Base-by-base conservation (phyloP, 163 green algal genomes). In the Scenedesmus sp. region DNA sequence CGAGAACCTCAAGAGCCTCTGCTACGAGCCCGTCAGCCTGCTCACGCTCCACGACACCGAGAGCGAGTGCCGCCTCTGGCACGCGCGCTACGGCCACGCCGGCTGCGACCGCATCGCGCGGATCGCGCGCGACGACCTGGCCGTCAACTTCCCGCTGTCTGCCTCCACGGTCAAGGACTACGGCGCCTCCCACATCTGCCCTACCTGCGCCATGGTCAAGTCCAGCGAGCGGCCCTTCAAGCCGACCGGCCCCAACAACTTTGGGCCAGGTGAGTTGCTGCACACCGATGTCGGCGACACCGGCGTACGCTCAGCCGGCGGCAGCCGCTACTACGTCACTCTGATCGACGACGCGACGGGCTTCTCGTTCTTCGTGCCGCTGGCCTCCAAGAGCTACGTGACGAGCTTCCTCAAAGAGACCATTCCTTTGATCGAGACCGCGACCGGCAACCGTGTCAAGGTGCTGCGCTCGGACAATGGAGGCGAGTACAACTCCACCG, bases 311-410 rank as follows among this genome's bases (percentile, higher is more conserved):
- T 9, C 63, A 28, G 24, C 15, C 3, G 63, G 22, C 26, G 78
- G 72, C 22, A 63, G 1, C 14, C 44, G 22, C 10, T 89, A 83
- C 73, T 44, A 81, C 13, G 39, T 62, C 4, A 88, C 82, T 3
- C 34, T 89, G 3, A 36, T 89, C 51, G 81, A 89, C 45, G 83
- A 87, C 34, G 81, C 69, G 63, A 77, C 48, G 26, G 63, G 73
- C 20, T 63, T 83, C 2, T 75, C 65, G 0, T 20, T 78, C 0
- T 78, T 86, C 0, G 22, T 29, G 26, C 63, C 58, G 0, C 15
- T 88, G 9, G 0, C 31, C 0, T 44, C 0, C 26, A 87, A 89
- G 76, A 66, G 20, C 0, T 70, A 84, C 1, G 63, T 64, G 2
- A 1, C 39, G 0, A n/a, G 33, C 2, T 34, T 48, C 0, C 6